Evolutionary conservation across 192 early-diverging fungal genomes (phyloP), one percentile per base, ranked within the genome.

Genomic region (Linnemannia zychae): DNA sequence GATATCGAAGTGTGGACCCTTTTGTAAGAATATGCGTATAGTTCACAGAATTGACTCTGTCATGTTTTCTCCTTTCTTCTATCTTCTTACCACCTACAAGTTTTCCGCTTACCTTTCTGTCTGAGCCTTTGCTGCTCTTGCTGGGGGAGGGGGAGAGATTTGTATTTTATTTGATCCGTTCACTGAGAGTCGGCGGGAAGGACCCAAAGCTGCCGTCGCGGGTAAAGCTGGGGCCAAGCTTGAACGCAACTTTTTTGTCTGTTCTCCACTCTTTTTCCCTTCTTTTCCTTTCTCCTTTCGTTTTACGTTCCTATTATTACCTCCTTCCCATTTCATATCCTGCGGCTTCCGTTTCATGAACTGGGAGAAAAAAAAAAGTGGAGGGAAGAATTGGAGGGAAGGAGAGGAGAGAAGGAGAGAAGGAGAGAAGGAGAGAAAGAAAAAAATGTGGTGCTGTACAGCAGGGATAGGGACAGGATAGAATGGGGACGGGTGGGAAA

Each of bases 141-240:
- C 31, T 63, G 3, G 40, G n/a, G n/a, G n/a, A n/a, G n/a, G n/a
- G n/a, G n/a, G n/a, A n/a, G n/a, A n/a, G n/a, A n/a, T n/a, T 44
- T 44, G 40, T 44, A 6, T 44, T 44, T 3, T 63, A 63, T 63
- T 28, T 63, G 57, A 63, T 63, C 57, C 57, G 57, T 63, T 63
- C 57, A 63, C 57, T n/a, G 57, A 63, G 28, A 28, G 57, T 63
- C 57, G 57, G 57, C 57, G 57, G 57, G 57, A 63, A 63, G 28
- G 57, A 63, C 28, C 57, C 57, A 63, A 63, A 31, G 57, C 57
- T 63, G 57, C 57, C 57, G 57, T 57, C 68, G 76, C 76, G 76
- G 76, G 76, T 78, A 71, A 49, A 78, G 69, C 67, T 78, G 76
- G 76, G 76, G 67, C 76, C 76, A 78, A 78, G 66, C 70, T 71